Evolutionary conservation across 805 yeast genomes (phyloP), one percentile per base, ranked within the genome.

Genomic region (Myxozyma nipponensis): DNA sequence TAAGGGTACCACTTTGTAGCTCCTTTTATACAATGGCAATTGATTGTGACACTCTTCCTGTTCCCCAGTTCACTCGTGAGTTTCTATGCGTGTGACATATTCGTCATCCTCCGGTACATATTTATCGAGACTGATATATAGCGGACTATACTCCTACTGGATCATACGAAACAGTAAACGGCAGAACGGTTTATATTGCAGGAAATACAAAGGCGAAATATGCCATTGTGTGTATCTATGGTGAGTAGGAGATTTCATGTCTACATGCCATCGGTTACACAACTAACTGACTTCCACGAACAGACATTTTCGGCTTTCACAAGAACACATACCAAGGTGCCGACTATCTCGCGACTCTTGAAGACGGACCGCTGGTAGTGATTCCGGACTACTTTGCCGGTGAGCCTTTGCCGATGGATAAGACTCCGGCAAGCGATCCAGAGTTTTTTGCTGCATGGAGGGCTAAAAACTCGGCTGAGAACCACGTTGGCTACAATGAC

Each of bases 331-430:
- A 45, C 43, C 54, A 50, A 21, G 58, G 60, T 19, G 46, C 51
- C 28, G 60, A 57, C 36, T 50, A 39, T 42, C 47, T 57, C 15
- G 58, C 59, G 3, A 15, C 38, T 9, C 13, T 13, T 7, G 37
- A 26, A 4, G 19, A 42, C 22, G 56, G 51, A n/a, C 57, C 48
- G 13, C 49, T 49, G 2, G 60, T 54, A 6, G 25, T 56, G 25
- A 48, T 54, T 53, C 60, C 60, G 3, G 60, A 57, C 32, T 57
- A 52, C 44, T 50, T 57, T 39, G 24, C 39, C 13, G 58, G 56
- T 7, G 22, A 50, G 21, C 50, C 56, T 9, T 22, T 56, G 32
- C 23, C 39, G 9, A 23, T 4, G 10, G 34, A 41, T 7, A 36
- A 23, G 13, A 17, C 21, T 18, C 42, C 41, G 17, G 18, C 26